phyloP scores from a whole-genome alignment of 257 asterid species.

The Asclepias syriaca region DNA sequence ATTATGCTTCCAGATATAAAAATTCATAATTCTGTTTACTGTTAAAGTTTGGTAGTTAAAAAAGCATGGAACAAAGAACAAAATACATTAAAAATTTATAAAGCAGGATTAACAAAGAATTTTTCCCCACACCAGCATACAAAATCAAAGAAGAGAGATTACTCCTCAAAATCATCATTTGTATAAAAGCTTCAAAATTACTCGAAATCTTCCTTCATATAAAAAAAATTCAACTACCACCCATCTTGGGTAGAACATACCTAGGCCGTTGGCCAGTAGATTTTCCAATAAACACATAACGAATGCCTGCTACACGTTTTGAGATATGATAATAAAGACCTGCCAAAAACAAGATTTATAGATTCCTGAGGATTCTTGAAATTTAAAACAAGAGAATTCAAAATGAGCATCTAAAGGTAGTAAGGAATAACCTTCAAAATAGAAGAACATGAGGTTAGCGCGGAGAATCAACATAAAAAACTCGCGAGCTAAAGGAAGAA shows the following conservation, averaged over 20 bases:
- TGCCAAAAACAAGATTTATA: constrained; percentile 28
- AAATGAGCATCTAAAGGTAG: constrained; percentile 11
- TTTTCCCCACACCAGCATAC: background rate
- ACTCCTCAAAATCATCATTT: no score
- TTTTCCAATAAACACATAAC: constrained; percentile 89
- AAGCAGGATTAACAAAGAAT: background rate
- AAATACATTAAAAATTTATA: constrained; percentile 2
- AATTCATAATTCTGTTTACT: background rate
- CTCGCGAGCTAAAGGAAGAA: constrained; percentile 77
- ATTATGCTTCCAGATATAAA: background rate
- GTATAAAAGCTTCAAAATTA: background rate
- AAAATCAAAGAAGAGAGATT: background rate
- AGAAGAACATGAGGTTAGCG: constrained; percentile 93
- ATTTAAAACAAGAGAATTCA: constrained; percentile 9
- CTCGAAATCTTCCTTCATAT: background rate
- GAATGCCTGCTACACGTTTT: constrained; percentile 88
- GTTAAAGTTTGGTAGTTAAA: no score
- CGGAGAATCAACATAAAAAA: constrained; percentile 73
- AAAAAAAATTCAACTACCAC: background rate
- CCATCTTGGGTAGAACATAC: constrained; percentile 29
- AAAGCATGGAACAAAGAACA: background rate
- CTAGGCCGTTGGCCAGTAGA: constrained; percentile 85
- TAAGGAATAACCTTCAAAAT: constrained; percentile 76
- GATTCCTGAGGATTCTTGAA: constrained; percentile 2
- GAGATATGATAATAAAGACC: constrained; percentile 93